Conservation (phyloP, 805 yeast genomes). For the Hanseniaspora lindneri region DNA sequence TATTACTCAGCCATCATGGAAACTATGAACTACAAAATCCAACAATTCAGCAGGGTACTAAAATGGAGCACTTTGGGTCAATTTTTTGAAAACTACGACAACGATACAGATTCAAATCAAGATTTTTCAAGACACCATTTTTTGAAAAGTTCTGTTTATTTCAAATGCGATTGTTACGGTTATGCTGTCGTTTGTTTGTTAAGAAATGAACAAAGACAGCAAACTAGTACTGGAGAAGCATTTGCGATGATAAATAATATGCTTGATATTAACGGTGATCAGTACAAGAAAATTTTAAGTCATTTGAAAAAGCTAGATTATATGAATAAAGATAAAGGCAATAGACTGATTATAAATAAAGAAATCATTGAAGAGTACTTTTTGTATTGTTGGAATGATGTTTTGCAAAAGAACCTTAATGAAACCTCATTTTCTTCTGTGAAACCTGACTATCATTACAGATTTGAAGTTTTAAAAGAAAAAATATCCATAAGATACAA, state of each 20-base stretch:
- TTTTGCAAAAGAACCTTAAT: constrained; percentile 19
- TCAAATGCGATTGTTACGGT: constrained; percentile 16
- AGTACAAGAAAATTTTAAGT: constrained; percentile 21
- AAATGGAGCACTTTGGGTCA: constrained; percentile 43
- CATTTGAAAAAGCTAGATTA: constrained; percentile 17
- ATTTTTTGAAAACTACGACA: constrained; percentile 26
- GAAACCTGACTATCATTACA: constrained; percentile 19
- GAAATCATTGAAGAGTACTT: constrained; percentile 28
- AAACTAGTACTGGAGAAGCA: constrained; percentile 31
- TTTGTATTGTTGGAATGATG: constrained; percentile 24
- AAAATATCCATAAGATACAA: constrained; percentile 23
- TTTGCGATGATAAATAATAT: constrained; percentile 34
- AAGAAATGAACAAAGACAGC: constrained; percentile 44
- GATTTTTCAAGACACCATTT: constrained; percentile 15
- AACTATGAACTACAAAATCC: constrained; percentile 29
- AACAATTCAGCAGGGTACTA: constrained; percentile 36
- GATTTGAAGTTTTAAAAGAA: constrained; percentile 20
- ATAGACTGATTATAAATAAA: constrained; percentile 24
- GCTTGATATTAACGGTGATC: constrained; percentile 29
- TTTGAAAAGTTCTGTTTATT: constrained; percentile 14
- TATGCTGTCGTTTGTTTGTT: constrained; percentile 22
- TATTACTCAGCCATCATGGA: constrained; percentile 38
- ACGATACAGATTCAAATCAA: constrained; percentile 20
- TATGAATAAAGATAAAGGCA: constrained; percentile 22
- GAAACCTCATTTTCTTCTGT: constrained; percentile 13